phyloP scores from a whole-genome alignment of 129 eudicot species.

The Escallonia rubra region DNA sequence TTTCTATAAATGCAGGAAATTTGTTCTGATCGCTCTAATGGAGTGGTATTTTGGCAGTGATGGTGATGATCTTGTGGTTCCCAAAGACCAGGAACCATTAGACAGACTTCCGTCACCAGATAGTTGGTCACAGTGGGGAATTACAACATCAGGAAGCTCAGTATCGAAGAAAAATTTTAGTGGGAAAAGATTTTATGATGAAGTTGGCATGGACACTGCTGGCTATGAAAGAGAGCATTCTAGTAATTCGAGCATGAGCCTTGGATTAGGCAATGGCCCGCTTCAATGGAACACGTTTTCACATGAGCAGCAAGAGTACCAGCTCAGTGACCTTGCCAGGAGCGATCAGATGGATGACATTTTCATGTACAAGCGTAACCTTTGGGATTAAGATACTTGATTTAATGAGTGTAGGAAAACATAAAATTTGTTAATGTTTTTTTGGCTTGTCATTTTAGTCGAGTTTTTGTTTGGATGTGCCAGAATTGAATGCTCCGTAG shows the following conservation, averaged over 20 bases:
- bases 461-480: conserved; percentile 7
- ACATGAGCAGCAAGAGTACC: conserved; percentile 29
- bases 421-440: conserved; percentile 19
- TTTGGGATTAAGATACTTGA: conserved; percentile 36
- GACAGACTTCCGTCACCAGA: conserved; percentile 50
- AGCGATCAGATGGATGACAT: conserved; percentile 61
- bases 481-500: conserved; percentile 21
- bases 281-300: conserved; percentile 27
- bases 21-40: conserved; percentile 24
- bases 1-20: not conserved
- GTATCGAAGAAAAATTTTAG: conserved; percentile 27
- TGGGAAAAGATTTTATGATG: conserved; percentile 31
- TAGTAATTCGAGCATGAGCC: conserved; percentile 31
- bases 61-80: conserved; percentile 56
- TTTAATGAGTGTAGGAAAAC: conserved; percentile 31
- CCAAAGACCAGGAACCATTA: conserved; percentile 37
- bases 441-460: conserved; percentile 5
- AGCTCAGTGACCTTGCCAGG: conserved; percentile 36
- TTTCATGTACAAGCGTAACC: conserved; percentile 62
- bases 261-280: conserved; percentile 29
- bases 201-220: conserved; percentile 20
- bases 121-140: conserved; percentile 53
- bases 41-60: conserved; percentile 57
- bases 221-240: conserved; percentile 20
- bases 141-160: conserved; percentile 22